Evolutionary conservation across 495 filamentous ascomycete genomes (phyloP).

Genomic region (Podospora anserina): DNA sequence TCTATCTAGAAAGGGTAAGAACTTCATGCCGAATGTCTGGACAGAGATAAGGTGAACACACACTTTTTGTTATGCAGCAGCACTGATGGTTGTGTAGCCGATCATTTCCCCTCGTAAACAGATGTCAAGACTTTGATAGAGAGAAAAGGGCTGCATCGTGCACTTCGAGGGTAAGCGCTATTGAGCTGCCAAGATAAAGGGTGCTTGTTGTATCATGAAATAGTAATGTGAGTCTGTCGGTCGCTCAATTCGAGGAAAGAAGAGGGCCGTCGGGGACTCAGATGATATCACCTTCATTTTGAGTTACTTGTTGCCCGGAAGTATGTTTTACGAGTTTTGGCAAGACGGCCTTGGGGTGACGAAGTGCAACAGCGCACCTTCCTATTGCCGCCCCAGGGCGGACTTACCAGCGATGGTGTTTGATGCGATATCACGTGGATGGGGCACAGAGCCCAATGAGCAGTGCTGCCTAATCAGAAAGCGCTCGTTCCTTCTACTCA

Average conservation of each 20-base stretch:
- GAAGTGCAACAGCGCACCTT: too few relatives aligned
- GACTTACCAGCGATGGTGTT: too few relatives aligned
- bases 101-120: not conserved
- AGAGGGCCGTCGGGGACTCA: too few relatives aligned
- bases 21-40: not conserved
- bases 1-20: not conserved
- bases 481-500: too few relatives aligned
- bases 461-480: too few relatives aligned
- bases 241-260: not conserved
- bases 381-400: too few relatives aligned
- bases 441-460: too few relatives aligned
- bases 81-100: not conserved
- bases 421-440: too few relatives aligned
- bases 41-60: not conserved
- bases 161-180: not conserved
- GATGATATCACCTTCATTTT: too few relatives aligned
- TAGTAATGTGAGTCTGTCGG: not conserved
- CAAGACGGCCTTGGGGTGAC: too few relatives aligned
- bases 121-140: not conserved
- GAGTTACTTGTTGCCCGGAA: too few relatives aligned
- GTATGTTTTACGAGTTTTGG: too few relatives aligned
- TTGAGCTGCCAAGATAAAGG: not conserved
- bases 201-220: not conserved
- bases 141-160: not conserved
- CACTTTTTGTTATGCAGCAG: not conserved